Conservation (phyloP, 202 grass and related monocot species). For the Zizania palustris region DNA sequence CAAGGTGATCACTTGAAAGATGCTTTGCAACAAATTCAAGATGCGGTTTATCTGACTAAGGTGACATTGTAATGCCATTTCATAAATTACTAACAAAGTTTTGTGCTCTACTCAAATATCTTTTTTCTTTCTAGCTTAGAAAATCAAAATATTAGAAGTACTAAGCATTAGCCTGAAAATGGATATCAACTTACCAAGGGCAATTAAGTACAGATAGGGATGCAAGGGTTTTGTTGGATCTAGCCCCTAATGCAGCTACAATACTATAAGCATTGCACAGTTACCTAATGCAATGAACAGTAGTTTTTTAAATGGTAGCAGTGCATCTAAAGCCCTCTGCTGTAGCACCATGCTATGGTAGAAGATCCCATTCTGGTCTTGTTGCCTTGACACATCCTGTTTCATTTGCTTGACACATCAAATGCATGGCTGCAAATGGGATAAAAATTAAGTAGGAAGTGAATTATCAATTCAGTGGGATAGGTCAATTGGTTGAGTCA, state of each 20-base stretch:
- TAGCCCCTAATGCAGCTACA: too few species aligned
- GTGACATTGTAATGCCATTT: slow-evolving; percentile 42
- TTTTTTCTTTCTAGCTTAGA: slow-evolving; percentile 7
- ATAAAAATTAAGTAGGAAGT: neutral
- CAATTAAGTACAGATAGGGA: neutral
- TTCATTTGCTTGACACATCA: too few species aligned
- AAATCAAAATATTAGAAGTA: neutral
- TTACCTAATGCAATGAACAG: too few species aligned
- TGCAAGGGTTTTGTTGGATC: neutral
- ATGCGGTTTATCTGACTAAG: slow-evolving; percentile 77
- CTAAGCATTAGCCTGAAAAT: slow-evolving; percentile 5
- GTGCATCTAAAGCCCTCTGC: too few species aligned
- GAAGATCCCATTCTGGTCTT: too few species aligned
- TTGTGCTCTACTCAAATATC: neutral
- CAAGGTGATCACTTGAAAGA: slow-evolving; percentile 84
- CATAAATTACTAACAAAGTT: neutral
- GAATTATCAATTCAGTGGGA: neutral
- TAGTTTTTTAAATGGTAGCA: too few species aligned
- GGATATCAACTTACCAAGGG: neutral
- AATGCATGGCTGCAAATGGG: neutral
- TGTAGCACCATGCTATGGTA: too few species aligned
- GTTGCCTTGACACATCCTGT: too few species aligned
- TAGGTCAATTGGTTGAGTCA: neutral
- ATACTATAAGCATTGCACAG: too few species aligned
- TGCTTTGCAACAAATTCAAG: slow-evolving; percentile 76